Evolutionary conservation across 305 asterid genomes (phyloP), one percentile per base, ranked within the genome.

Genomic region (Salvia sclarea): DNA sequence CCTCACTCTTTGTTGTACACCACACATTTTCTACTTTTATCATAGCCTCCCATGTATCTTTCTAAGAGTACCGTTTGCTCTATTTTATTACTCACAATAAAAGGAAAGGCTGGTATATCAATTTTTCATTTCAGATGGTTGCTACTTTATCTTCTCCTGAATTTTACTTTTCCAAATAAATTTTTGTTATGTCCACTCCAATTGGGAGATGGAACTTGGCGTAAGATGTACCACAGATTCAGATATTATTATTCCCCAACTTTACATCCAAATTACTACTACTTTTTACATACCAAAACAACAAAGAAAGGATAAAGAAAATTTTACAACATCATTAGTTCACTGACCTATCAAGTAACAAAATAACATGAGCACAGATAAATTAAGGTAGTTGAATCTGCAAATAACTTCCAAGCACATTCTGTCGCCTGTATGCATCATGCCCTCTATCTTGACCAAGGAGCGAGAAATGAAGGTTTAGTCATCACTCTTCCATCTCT

Each of bases 401-500:
- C 45, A 48, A 60, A 21, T 21, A 61, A n/a, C 35, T 58, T 55
- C 59, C 17, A 1, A 43, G 40, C 58, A 47, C 52, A 52, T 45
- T 47, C 14, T 56, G 56, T 8, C 14, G 64, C n/a, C 9, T 48
- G 5, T 53, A 11, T 57, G 0, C 16, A 47, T 58, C 50, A 37
- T 28, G 43, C 40, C 54, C 70, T 49, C 64, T 31, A 56, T 62
- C 66, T 65, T 57, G 10, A 43, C 20, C 25, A 11, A 50, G 41
- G 56, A 62, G 58, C 47, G 21, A 53, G 18, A 16, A 21, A 16
- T 62, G 55, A 14, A 33, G 5, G 40, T 28, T 48, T 76, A 86
- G 66, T 69, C 86, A 21, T 81, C 77, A 16, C n/a, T 75, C 71
- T 62, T 86, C 96, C 92, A 86, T 83, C 93, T 78, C 68, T 88